phyloP scores from a whole-genome alignment of 2,329 filamentous ascomycete genomes.

The Samsoniella hepiali region DNA sequence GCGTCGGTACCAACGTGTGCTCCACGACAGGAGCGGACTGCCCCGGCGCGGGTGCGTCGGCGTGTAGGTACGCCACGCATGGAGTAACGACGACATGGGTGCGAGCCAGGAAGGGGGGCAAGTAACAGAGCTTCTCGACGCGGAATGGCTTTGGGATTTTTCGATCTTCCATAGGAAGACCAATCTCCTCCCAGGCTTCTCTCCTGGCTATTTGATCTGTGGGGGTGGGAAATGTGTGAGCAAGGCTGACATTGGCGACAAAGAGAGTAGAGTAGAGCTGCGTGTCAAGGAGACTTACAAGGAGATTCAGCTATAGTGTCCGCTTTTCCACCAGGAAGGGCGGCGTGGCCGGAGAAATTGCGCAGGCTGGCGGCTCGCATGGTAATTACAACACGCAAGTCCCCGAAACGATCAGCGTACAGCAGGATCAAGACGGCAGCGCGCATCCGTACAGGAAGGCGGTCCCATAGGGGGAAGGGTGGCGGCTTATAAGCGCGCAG shows the following conservation, averaged over 20 bases:
- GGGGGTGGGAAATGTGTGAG: background rate
- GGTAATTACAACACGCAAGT: conserved; percentile 69
- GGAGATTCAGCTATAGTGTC: conserved; percentile 57
- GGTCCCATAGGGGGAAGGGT: conserved; percentile 59
- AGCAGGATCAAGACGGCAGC: conserved; percentile 86
- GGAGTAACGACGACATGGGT: conserved; percentile 73
- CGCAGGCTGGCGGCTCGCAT: conserved; percentile 63
- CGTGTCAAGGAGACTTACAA: conserved; percentile 40
- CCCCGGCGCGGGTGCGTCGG: conserved; percentile 43
- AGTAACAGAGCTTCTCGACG: conserved; percentile 82
- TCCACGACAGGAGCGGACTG: conserved; percentile 50
- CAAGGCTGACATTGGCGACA: background rate
- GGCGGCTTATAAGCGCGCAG: conserved; percentile 60
- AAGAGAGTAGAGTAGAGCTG: background rate
- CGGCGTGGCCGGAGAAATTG: conserved; percentile 79
- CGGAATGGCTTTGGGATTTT: conserved; percentile 73
- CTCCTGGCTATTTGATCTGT: conserved; percentile 78
- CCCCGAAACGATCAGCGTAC: conserved; percentile 78
- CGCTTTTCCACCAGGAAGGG: conserved; percentile 76
- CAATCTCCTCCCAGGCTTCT: conserved; percentile 92
- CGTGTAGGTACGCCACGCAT: conserved; percentile 74
- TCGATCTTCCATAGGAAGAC: conserved; percentile 68
- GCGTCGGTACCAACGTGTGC: conserved; percentile 69
- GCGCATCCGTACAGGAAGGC: conserved; percentile 60
- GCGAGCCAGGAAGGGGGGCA: conserved; percentile 72